Evolutionary conservation across 768 basidiomycete species (phyloP), one percentile per base, ranked within the genome.

Genomic region (Tricholoma flavovirens): DNA sequence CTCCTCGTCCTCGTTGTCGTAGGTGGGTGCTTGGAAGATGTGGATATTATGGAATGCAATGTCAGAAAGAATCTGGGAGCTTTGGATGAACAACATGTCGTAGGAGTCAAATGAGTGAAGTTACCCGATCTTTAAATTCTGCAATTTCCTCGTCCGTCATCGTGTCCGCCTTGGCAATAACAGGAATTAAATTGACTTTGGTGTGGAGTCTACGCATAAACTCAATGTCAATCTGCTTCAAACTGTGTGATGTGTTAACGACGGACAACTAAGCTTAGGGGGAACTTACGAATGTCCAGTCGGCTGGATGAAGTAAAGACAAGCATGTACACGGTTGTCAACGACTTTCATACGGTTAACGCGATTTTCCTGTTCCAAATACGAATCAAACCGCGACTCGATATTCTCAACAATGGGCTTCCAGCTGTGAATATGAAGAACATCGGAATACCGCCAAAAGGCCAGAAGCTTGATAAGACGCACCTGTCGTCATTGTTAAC

Each of bases 401-500:
- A 99, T 97, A 77, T 98, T 93, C 71, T 98, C 95, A 17, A 98
- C 83, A 61, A 99, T 96, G 52, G 97, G 97, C 71, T 91, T 94
- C 97, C 97, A 99, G 71, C 96, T 97, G 62, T 21, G 53, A 49
- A 59, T 46, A 26, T 24, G 49, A 19, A 58, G 51, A 61, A 65
- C 60, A 30, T 62, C 60, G 59, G 42, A 63, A 60, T 53, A 62
- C 55, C 49, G 51, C 52, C 51, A 32, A 19, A 26, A 36, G 17
- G 38, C 49, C 63, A 51, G 60, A 57, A 55, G 56, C 53, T 54
- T 52, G 38, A 56, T 61, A 49, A 63, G 61, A 61, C 75, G 61
- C 60, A 93, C 93, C 94, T 94, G 67, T 97, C 93, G 64, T 97
- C 93, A 71, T 99, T 99, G 80, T 99, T 98, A 68, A 98, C 95